Percentiles rank a stretch among this genome's conserved stretches.
Conservation (phyloP, 306 rosid genomes). For the Inga oerstediana region DNA sequence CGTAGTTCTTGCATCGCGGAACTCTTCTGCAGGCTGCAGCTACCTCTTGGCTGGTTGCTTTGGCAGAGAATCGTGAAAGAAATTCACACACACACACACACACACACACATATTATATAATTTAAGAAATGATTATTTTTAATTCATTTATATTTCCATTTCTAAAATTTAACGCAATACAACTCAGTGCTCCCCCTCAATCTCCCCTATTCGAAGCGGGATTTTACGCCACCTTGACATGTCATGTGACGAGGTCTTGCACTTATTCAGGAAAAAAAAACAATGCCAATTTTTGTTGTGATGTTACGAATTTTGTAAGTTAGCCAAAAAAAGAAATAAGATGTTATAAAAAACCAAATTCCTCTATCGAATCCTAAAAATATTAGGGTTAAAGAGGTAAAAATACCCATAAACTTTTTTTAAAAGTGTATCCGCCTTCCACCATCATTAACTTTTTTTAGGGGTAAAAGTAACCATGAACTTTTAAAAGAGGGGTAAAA, state of each 20-base stretch:
- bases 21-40: too few species aligned
- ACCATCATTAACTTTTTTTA: too few species aligned
- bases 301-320: neutral
- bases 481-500: too few species aligned
- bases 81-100: too few species aligned
- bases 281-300: neutral
- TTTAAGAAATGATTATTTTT: too few species aligned
- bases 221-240: neutral
- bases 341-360: neutral
- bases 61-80: too few species aligned
- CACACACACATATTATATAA: too few species aligned
- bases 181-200: neutral
- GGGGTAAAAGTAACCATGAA: too few species aligned
- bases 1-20: too few species aligned
- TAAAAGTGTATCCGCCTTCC: too few species aligned
- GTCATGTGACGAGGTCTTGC: neutral
- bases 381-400: neutral
- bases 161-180: neutral
- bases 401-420: too few species aligned
- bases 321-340: neutral
- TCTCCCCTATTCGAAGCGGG: neutral
- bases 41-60: too few species aligned
- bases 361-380: neutral
- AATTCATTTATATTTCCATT: neutral
- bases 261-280: neutral